Evolutionary conservation across 2,329 filamentous ascomycete species (phyloP).

Genomic region (Fusarium nurragi): DNA sequence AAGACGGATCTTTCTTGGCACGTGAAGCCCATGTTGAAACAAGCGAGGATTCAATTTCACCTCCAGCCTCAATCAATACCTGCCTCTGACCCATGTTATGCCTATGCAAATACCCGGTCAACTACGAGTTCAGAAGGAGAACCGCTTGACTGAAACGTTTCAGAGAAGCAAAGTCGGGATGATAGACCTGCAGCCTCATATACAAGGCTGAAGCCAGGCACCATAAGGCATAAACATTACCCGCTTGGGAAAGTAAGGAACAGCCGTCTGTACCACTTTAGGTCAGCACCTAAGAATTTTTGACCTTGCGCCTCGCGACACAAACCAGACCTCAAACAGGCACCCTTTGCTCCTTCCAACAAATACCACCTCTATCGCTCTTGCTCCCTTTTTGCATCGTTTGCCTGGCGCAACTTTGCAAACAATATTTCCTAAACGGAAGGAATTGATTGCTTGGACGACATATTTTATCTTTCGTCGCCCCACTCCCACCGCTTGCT

Average conservation of each 20-base stretch:
- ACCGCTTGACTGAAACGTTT: conserved; percentile 25
- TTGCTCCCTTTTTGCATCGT: conserved; percentile 32
- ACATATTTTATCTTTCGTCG: conserved; percentile 32
- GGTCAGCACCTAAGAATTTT: conserved; percentile 43
- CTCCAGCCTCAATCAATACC: conserved; percentile 2
- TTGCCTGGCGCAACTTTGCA: conserved; percentile 55
- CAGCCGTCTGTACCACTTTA: conserved; percentile 27
- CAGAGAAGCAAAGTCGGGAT: conserved; percentile 6
- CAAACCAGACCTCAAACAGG: conserved; percentile 32
- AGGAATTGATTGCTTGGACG: conserved; percentile 46
- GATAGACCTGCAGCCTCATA: background rate
- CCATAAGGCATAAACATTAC: conserved; percentile 1
- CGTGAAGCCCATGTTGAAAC: conserved; percentile 24
- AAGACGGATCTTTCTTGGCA: conserved; percentile 22
- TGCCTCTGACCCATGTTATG: conserved; percentile 15
- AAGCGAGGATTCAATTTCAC: conserved; percentile 5
- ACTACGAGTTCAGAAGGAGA: conserved; percentile 10
- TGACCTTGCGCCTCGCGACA: conserved; percentile 38
- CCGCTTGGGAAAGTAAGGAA: conserved; percentile 12
- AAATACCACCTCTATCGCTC: conserved; percentile 30
- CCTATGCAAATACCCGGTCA: conserved; percentile 27
- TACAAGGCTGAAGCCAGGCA: conserved; percentile 5
- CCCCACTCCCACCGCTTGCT: conserved; percentile 35
- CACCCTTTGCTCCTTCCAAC: conserved; percentile 36
- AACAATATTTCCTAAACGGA: conserved; percentile 23